Evolutionary conservation across 805 yeast species (phyloP), one percentile per base, ranked within the genome.

Genomic region (Metschnikowia picachoensis): DNA sequence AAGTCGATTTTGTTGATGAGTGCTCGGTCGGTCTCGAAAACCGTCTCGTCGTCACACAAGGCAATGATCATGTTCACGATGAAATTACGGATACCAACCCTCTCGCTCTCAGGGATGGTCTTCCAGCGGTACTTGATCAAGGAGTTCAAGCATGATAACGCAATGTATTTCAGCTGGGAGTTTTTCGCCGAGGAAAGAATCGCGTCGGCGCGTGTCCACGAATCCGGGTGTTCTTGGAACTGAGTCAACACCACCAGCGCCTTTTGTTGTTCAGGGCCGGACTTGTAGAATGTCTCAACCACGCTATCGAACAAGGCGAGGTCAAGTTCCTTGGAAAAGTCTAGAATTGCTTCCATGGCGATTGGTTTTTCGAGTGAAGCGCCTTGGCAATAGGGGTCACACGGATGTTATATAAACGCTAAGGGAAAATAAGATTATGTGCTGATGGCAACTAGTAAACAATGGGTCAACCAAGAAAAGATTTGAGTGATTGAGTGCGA

Each of bases 41-140:
- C 74, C 9, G 74, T 70, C 49, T 88, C 95, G 62, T 87, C 87
- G 50, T 88, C 92, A 68, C 96, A 87, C 78, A 92, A 79, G 17
- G 90, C 77, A 50, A 94, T 85, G 59, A 94, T 87, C 96, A 94
- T 91, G 57, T 88, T 84, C 46, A 91, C 97, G 49, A 91, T 79
- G 59, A 94, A 94, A 63, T 92, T 90, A 62, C 99, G 80, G 56
- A 94, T 94, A 25, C 98, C 98, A 41, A 85, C 73, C 57, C 96
- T 79, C 69, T 94, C 97, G 35, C 84, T 90, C 48, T 79, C 82
- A 10, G 97, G 96, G 44, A 94, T 75, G 46, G 90, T 78, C 67
- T 90, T 94, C 99, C 99, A 94, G 59, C 91, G 81, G 41, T 95
- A 86, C 56, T 83, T 85, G 62, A 94, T 91, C 61, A 94, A 77